Base-by-base conservation (phyloP, 352 stramenopile species). In the Phytophthora fragariaefolia region DNA sequence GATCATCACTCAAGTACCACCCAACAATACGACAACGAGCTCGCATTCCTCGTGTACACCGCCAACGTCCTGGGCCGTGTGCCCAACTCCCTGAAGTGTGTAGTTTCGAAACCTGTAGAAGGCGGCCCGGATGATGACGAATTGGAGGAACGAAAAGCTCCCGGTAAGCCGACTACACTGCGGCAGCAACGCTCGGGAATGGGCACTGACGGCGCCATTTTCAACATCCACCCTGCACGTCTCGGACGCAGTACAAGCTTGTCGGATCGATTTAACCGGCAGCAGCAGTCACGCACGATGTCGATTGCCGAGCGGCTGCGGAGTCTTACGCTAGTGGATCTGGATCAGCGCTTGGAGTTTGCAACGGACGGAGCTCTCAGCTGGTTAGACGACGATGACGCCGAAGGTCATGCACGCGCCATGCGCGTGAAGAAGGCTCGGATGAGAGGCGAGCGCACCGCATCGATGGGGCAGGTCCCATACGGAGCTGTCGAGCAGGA, bases 31-130 rank as follows among this genome's bases (percentile, higher is more conserved):
- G 67, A 76, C 47, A 82, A 89, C 50, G 85, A 97, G 58, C 58
- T 97, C 0, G 85, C 72, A 0, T 89, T 91, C 36, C 66, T 95
- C 15, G 74, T 94, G 38, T 97, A 95, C 80, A 79, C 68, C 22
- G 71, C 82, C 2, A 97, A 97, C 58, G 76, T 96, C 18, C 68
- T 96, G 23, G 90, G 90, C 12, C 83, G 87, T 6, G 73, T 87
- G 18, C 86, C 85, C 3, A 96, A 95, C 47, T 87, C 73, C 5
- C 69, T 95, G 20, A 90, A 87, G 49, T 77, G 80, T 23, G 82
- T 87, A 13, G 71, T 65, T 49, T 65, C 50, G 23, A 76, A 70
- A 12, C 47, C 54, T 58, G 48, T 65, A 20, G 42, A 67, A 12
- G 52, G 66, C 23, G n/a, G 57, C 13, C 34, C 57, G n/a, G 55